These are phyloP conservation scores for Boletus pseudo-olivaceus DNA, from an alignment of 768 basidiomycete genomes.

Conservation along the genomic window DNA sequence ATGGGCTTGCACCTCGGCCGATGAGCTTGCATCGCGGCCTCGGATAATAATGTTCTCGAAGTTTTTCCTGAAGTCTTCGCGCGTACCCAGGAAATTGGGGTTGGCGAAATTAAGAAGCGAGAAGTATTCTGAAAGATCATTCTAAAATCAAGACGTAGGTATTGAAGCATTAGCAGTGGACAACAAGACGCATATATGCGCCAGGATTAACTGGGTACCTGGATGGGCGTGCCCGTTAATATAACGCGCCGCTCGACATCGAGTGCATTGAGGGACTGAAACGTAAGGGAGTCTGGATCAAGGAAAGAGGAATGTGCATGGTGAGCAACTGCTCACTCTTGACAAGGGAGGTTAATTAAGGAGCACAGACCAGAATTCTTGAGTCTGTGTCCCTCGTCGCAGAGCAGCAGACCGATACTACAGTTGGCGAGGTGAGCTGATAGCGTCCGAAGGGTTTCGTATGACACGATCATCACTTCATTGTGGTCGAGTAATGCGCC, in stretches of 20 bases:
- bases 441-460: slow-evolving; percentile 88
- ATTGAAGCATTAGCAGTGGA: not conserved
- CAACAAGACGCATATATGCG: slow-evolving; percentile 3
- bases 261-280: slow-evolving; percentile 75
- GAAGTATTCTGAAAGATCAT: slow-evolving; percentile 93
- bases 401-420: slow-evolving; percentile 86
- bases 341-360: not conserved
- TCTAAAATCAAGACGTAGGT: slow-evolving; percentile 41
- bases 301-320: not conserved
- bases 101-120: slow-evolving; percentile 92
- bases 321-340: slow-evolving; percentile 1
- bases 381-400: slow-evolving; percentile 94
- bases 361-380: slow-evolving; percentile 81
- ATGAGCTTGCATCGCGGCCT: slow-evolving; percentile 86
- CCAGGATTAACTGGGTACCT: slow-evolving; percentile 40
- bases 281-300: slow-evolving; percentile 75
- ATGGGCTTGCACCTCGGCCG: slow-evolving; percentile 69
- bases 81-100: slow-evolving; percentile 83
- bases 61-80: slow-evolving; percentile 91
- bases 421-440: slow-evolving; percentile 73
- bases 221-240: slow-evolving; percentile 90
- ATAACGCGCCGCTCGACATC: slow-evolving; percentile 91
- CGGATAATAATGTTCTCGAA: slow-evolving; percentile 90
- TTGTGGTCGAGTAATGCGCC: not conserved
- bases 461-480: slow-evolving; percentile 96